Evolutionary conservation across 331 rosid species (phyloP).

Genomic region (Malus hybrid): DNA sequence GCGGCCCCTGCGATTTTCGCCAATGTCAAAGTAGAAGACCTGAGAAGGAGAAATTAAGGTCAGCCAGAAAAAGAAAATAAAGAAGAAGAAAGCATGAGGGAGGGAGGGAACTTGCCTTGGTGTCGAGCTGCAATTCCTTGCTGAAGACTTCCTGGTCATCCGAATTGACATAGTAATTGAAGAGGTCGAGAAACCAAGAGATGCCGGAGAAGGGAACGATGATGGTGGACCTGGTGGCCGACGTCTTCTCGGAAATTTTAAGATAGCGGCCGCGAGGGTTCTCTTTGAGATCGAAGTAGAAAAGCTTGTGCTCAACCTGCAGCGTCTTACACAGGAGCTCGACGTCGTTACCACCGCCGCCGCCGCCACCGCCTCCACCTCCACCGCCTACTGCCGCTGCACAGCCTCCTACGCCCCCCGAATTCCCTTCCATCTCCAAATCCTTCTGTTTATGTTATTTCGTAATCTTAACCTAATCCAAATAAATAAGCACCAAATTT

Average conservation of each 20-base stretch:
- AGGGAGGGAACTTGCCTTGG: constrained; percentile 40
- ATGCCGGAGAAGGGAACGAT: constrained; percentile 95
- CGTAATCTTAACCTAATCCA: too few species aligned
- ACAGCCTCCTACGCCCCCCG: constrained; percentile 33
- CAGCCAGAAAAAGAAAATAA: not conserved
- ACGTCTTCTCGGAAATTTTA: constrained; percentile 94
- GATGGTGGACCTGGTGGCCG: constrained; percentile 97
- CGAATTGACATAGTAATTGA: constrained; percentile 86
- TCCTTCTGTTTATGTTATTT: not conserved
- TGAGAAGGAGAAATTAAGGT: constrained; percentile 14
- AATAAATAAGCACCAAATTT: not conserved
- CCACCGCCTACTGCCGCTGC: constrained; percentile 21
- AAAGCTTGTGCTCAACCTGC: constrained; percentile 96
- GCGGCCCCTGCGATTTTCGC: constrained; percentile 97
- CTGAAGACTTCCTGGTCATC: constrained; percentile 92
- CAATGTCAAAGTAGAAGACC: constrained; percentile 96
- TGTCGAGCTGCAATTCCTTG: constrained; percentile 98
- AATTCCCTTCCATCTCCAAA: constrained; percentile 36
- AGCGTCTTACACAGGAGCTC: constrained; percentile 91
- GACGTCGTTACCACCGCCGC: constrained; percentile 68
- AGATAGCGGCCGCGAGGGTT: constrained; percentile 97
- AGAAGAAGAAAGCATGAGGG: not conserved
- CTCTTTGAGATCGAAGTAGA: constrained; percentile 99
- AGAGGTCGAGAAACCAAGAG: constrained; percentile 97
- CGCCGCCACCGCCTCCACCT: constrained; percentile 16